Conservation (phyloP, 2,329 filamentous ascomycete species). For the Talaromyces sp. region DNA sequence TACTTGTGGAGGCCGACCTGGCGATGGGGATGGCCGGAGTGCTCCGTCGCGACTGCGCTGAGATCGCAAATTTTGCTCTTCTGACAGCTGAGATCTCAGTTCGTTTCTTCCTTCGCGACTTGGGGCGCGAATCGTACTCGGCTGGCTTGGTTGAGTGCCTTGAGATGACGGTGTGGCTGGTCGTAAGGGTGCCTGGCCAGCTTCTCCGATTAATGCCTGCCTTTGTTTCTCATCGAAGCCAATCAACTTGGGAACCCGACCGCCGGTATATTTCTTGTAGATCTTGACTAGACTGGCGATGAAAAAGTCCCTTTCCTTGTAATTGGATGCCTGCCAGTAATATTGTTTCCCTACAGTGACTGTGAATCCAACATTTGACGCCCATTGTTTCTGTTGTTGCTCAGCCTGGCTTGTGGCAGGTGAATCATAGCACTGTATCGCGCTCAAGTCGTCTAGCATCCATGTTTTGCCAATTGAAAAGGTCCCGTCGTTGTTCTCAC, state of each 20-base stretch:
- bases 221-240: slow-evolving; percentile 80
- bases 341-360: slow-evolving; percentile 92
- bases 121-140: slow-evolving; percentile 31
- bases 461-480: slow-evolving; percentile 99
- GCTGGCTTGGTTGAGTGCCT: slow-evolving; percentile 28
- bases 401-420: slow-evolving; percentile 58
- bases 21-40: slow-evolving; percentile 32
- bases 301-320: slow-evolving; percentile 98
- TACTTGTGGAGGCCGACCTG: slow-evolving; percentile 9
- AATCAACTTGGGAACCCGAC: slow-evolving; percentile 70
- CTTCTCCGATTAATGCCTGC: slow-evolving; percentile 65
- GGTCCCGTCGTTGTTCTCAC: slow-evolving; percentile 88
- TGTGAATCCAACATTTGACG: slow-evolving; percentile 76
- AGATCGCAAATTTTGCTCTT: slow-evolving; percentile 36
- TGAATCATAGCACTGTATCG: slow-evolving; percentile 75
- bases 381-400: slow-evolving; percentile 67
- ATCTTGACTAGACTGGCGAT: slow-evolving; percentile 95
- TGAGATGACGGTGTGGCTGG: slow-evolving; percentile 28
- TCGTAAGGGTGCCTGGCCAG: slow-evolving; percentile 23
- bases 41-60: slow-evolving; percentile 42
- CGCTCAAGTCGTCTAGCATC: slow-evolving; percentile 84
- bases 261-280: slow-evolving; percentile 91
- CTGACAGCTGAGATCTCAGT: slow-evolving; percentile 30
- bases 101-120: slow-evolving; percentile 38
- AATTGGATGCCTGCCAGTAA: slow-evolving; percentile 90